Conservation (phyloP, 208 protist species). For the Herpetomonas tarakana region DNA sequence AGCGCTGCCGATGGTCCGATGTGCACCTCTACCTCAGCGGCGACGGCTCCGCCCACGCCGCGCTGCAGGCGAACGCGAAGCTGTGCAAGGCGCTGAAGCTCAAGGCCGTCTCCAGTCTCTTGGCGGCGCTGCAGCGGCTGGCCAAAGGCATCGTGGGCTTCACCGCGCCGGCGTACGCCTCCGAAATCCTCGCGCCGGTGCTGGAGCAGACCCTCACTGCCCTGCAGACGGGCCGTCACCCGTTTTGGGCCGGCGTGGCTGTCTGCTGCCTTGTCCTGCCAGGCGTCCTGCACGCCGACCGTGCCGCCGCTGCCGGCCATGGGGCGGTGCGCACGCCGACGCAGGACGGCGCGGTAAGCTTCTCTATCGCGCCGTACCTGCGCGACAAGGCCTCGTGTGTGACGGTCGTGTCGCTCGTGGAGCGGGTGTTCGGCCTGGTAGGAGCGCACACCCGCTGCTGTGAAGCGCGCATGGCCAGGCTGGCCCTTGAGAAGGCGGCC, state of each 20-base stretch:
- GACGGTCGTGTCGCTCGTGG: slow-evolving; percentile 23
- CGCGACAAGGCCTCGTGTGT: slow-evolving; percentile 6
- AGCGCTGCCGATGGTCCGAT: slow-evolving; percentile 23
- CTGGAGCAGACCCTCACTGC: slow-evolving; percentile 20
- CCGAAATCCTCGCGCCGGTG: slow-evolving; percentile 24
- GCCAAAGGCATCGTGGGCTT: slow-evolving; percentile 14
- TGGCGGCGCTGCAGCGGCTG: slow-evolving; percentile 30
- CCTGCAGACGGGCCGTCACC: slow-evolving; percentile 24
- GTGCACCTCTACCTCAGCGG: slow-evolving; percentile 19
- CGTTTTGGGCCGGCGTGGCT: slow-evolving; percentile 64
- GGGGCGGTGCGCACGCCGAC: neutral
- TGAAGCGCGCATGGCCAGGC: slow-evolving; percentile 35
- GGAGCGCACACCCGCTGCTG: slow-evolving; percentile 25
- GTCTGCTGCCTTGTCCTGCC: slow-evolving; percentile 59
- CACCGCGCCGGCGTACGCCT: slow-evolving; percentile 12
- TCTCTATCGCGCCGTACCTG: neutral
- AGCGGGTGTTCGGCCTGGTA: slow-evolving; percentile 30
- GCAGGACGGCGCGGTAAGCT: neutral
- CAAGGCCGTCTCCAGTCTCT: slow-evolving; percentile 20
- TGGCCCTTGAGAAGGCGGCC: slow-evolving; percentile 27
- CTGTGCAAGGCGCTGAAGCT: slow-evolving; percentile 34
- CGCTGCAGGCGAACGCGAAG: slow-evolving; percentile 36
- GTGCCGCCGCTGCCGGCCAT: neutral
- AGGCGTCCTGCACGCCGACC: slow-evolving; percentile 22
- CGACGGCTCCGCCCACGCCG: slow-evolving; percentile 11